Evolutionary conservation across 371 early-diverging fungal genomes (phyloP), one percentile per base, ranked within the genome.

Genomic region (Lichtheimia ramosa): DNA sequence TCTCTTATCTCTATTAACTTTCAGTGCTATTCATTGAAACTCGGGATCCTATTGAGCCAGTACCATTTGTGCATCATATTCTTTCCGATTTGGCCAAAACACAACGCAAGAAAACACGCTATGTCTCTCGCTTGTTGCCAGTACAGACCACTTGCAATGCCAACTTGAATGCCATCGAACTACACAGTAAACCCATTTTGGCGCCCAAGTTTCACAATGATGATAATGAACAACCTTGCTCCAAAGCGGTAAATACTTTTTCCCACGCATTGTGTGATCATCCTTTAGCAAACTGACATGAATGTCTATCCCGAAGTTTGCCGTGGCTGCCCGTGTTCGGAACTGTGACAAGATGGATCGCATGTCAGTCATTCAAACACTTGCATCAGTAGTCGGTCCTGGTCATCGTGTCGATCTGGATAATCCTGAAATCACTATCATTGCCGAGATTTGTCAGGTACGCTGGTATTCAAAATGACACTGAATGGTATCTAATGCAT

Each of bases 381-480:
- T 92, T 21, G 90, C 89, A 20, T 53, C 62, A 8, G 34, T 81
- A 2, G 86, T 86, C 13, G 88, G 86, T 3, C 51, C 43, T 5
- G 64, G 69, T 6, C 92, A 90, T 59, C 71, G 48, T 3, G 92
- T 92, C 1, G 84, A 88, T 62, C 73, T 89, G 57, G 74, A 70
- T 23, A 71, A 84, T 5, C 90, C 90, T 0, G 83, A 87, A 15
- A 62, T 81, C 7, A 73, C 79, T 6, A 77, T 92, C 43, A 75
- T 92, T 50, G 86, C 84, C 7, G 92, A 92, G 65, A 73, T 89
- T 1, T 84, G 87, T 54, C 87, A 88, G 81, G 87, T 87, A 77
- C 43, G 21, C 48, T 48, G 14, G 10, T 24, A 14, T 18, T 25
- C 4, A 18, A 46, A 7, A 16, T n/a, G 4, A 3, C 46, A 46